phyloP scores from a whole-genome alignment of 2,329 filamentous ascomycete species.

The Beauveria scarabaeidicola region DNA sequence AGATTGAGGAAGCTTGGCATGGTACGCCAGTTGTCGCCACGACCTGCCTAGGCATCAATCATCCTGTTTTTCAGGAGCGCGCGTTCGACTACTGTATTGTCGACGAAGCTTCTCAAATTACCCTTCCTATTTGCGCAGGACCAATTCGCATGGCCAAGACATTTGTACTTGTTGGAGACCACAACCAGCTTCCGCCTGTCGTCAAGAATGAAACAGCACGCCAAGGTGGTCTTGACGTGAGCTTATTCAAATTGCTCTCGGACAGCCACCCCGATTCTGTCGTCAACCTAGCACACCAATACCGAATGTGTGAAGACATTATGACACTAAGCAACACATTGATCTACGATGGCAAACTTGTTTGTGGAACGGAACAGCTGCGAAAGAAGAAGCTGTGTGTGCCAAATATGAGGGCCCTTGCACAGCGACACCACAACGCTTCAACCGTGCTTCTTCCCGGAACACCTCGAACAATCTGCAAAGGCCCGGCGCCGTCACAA shows the following conservation, averaged over 20 bases:
- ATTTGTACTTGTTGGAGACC: conserved; percentile 93
- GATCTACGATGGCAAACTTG: conserved; percentile 84
- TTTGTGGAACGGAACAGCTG: conserved; percentile 75
- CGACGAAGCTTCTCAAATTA: conserved; percentile 96
- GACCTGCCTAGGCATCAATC: conserved; percentile 86
- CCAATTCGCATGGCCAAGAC: conserved; percentile 87
- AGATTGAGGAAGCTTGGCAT: conserved; percentile 77
- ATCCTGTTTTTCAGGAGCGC: conserved; percentile 78
- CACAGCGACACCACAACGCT: conserved; percentile 49
- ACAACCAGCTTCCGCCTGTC: conserved; percentile 89
- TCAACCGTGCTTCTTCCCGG: conserved; percentile 32
- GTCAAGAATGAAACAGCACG: conserved; percentile 87
- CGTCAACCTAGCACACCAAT: conserved; percentile 88
- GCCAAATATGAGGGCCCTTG: conserved; percentile 54
- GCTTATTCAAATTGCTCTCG: conserved; percentile 86
- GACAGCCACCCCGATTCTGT: conserved; percentile 82
- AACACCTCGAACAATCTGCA: conserved; percentile 46
- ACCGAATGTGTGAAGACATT: conserved; percentile 96
- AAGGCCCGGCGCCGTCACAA: conserved; percentile 33
- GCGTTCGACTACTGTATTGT: conserved; percentile 98
- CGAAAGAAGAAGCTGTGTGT: conserved; percentile 61
- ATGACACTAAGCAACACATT: conserved; percentile 90
- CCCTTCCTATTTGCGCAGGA: conserved; percentile 84
- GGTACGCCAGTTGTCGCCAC: conserved; percentile 85
- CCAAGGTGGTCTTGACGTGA: conserved; percentile 80